phyloP scores from a whole-genome alignment of 768 basidiomycete genomes.

The Leucosporidium creatinivorum region DNA sequence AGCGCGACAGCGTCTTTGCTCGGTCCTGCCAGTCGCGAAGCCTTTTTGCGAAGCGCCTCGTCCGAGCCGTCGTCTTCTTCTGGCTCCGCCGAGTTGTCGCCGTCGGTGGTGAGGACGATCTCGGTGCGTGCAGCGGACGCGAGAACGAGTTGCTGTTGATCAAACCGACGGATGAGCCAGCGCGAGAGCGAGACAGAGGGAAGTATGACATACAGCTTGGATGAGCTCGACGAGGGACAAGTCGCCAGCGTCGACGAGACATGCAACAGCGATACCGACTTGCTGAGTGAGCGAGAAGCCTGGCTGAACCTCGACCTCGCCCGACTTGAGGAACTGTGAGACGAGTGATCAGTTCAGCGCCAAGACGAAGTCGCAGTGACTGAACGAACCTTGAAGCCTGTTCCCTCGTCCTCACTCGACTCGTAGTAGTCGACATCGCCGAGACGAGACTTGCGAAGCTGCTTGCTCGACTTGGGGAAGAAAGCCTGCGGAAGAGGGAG shows the following conservation, averaged over 20 bases:
- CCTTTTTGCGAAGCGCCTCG: constrained; percentile 33
- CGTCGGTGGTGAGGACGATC: constrained; percentile 42
- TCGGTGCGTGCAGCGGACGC: constrained; percentile 42
- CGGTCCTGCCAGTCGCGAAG: constrained; percentile 43
- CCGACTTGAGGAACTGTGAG: constrained; percentile 31
- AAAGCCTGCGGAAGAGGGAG: constrained; percentile 53
- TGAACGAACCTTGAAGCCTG: neutral
- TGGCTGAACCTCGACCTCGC: constrained; percentile 73
- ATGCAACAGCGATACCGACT: constrained; percentile 73
- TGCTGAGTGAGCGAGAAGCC: constrained; percentile 84
- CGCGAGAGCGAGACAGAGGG: neutral
- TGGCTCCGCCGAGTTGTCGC: constrained; percentile 6
- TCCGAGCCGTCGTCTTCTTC: constrained; percentile 33
- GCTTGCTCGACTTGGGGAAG: constrained; percentile 78
- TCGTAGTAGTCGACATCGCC: constrained; percentile 26
- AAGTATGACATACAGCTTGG: constrained; percentile 56
- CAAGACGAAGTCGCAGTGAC: constrained; percentile 49
- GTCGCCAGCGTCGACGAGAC: constrained; percentile 61
- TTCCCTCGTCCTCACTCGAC: constrained; percentile 34
- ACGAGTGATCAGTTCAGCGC: constrained; percentile 40
- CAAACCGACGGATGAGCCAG: neutral
- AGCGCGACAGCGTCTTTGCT: constrained; percentile 58
- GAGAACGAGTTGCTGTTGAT: constrained; percentile 35
- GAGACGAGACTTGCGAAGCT: constrained; percentile 62
- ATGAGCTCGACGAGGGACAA: constrained; percentile 67